Conservation (phyloP, 139 green algal genomes). For the Ettlia oleoabundans region DNA sequence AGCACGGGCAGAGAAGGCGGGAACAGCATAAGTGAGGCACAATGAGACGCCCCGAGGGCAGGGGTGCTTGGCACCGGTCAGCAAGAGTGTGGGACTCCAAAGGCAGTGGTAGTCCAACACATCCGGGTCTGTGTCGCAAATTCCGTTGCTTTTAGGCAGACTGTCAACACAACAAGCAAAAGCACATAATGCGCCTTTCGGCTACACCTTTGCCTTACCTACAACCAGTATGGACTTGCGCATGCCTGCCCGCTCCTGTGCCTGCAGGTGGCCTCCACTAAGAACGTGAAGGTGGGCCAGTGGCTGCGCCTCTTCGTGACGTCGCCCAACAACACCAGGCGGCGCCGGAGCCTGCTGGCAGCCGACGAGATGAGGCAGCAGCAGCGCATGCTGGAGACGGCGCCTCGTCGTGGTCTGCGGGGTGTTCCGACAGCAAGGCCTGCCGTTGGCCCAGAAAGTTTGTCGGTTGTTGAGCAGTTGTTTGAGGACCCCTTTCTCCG, state of each 20-base stretch:
- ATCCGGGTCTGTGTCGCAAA: too few species aligned
- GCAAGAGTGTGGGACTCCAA: too few species aligned
- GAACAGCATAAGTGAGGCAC: too few species aligned
- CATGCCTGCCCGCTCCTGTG: not conserved
- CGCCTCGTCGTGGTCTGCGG: not conserved
- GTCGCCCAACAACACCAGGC: not conserved
- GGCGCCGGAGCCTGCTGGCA: constrained; percentile 1
- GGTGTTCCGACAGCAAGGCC: not conserved
- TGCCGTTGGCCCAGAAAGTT: too few species aligned
- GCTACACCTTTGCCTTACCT: too few species aligned
- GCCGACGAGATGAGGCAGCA: not conserved
- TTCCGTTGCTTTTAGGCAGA: not conserved
- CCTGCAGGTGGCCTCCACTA: constrained; percentile 3
- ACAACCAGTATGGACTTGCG: too few species aligned
- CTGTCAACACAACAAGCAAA: not conserved
- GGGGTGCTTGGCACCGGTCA: too few species aligned
- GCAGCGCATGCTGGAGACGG: not conserved
- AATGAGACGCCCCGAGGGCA: too few species aligned
- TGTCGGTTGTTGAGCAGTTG: not conserved
- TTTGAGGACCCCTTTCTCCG: not conserved
- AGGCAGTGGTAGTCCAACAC: too few species aligned
- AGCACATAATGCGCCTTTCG: too few species aligned
- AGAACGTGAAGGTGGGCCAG: not conserved
- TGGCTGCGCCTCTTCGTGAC: constrained; percentile 22
- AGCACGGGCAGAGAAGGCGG: too few species aligned